Conservation (phyloP, 208 protist genomes). For the Leptomonas seymouri region DNA sequence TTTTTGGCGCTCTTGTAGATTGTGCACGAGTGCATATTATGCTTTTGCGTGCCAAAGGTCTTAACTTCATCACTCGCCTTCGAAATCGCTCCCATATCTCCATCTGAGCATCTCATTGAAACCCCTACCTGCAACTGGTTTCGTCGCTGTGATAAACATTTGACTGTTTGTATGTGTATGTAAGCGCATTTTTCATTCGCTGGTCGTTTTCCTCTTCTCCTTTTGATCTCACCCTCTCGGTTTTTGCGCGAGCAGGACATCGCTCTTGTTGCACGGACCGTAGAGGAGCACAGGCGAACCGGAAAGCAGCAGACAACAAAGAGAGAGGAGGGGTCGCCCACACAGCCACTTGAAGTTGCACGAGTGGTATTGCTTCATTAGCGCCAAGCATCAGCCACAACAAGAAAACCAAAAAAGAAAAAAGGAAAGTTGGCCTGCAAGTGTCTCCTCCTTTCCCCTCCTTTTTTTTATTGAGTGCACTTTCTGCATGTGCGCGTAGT, state of each 20-base stretch:
- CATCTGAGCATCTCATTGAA: slow-evolving; percentile 3
- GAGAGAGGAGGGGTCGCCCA: not conserved
- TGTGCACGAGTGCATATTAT: not conserved
- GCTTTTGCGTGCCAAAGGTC: not conserved
- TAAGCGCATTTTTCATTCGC: too few relatives aligned
- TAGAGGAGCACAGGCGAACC: too few relatives aligned
- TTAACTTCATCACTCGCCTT: not conserved
- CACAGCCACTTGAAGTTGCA: not conserved
- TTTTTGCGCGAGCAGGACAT: not conserved
- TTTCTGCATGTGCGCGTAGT: not conserved
- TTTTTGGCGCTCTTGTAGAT: slow-evolving; percentile 2
- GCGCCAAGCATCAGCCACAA: not conserved
- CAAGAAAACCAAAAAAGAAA: not conserved
- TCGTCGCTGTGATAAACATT: not conserved
- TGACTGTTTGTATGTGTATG: too few relatives aligned
- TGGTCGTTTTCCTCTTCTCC: not conserved
- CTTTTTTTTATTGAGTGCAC: not conserved
- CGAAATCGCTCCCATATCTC: not conserved
- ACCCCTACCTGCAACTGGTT: slow-evolving; percentile 4
- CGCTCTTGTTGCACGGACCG: too few relatives aligned
- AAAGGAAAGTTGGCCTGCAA: not conserved
- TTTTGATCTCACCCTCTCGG: not conserved
- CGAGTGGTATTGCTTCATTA: not conserved
- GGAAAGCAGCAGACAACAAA: not conserved
- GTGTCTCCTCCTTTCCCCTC: not conserved